Conservation (phyloP, 2,329 filamentous ascomycete species). For the Helotiales sp. region DNA sequence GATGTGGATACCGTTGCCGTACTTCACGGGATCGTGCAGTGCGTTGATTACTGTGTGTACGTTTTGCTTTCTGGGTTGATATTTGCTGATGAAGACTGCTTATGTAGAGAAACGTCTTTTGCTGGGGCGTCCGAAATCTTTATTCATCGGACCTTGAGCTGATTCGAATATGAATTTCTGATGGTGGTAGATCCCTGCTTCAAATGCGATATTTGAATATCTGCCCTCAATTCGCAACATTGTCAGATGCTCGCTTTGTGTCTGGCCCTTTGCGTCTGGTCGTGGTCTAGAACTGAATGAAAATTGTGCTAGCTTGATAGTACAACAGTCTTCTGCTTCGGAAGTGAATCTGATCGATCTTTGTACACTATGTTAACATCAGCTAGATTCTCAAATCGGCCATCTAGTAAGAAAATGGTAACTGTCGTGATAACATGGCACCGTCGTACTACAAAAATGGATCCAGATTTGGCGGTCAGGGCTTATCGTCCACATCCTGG, state of each 20-base stretch:
- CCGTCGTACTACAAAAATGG: background rate
- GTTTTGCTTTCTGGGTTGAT: background rate
- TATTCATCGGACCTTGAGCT: background rate
- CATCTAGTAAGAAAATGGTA: background rate
- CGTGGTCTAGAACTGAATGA: background rate
- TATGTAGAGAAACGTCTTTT: too few relatives aligned
- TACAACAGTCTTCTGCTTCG: background rate
- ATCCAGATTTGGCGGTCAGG: background rate
- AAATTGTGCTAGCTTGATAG: background rate
- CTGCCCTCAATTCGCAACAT: background rate
- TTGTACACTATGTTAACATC: background rate
- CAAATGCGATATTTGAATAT: background rate
- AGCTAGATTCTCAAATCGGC: background rate
- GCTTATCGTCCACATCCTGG: background rate
- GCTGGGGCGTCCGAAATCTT: too few relatives aligned
- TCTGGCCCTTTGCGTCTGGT: background rate
- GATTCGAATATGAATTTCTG: background rate
- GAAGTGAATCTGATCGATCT: background rate
- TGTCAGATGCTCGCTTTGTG: background rate
- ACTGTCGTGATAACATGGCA: background rate
- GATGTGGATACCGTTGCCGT: background rate
- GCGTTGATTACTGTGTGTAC: background rate
- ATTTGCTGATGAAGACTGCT: background rate
- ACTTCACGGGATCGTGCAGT: constrained; percentile 3
- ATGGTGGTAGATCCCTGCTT: background rate